Evolutionary conservation across 169 alveolate genomes (phyloP).

Genomic region (Babesia caballi): DNA sequence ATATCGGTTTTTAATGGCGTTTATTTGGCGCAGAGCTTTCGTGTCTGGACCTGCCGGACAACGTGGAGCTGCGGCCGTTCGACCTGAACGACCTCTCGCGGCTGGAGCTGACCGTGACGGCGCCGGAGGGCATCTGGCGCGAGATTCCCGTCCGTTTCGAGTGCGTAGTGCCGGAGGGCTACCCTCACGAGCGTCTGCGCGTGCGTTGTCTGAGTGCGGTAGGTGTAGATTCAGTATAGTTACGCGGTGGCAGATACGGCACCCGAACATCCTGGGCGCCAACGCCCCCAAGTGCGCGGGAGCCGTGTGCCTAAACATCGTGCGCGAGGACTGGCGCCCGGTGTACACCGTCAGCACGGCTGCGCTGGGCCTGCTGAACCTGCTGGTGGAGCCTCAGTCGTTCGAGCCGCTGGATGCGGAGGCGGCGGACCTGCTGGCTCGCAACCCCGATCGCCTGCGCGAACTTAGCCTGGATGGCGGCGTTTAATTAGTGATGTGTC

Average conservation of each 20-base stretch:
- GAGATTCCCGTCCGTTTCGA: slow-evolving; percentile 28
- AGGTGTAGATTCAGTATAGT: background rate
- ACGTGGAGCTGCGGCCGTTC: slow-evolving; percentile 34
- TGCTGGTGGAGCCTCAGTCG: slow-evolving; percentile 62
- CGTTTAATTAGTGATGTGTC: background rate
- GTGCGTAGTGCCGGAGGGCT: slow-evolving; percentile 36
- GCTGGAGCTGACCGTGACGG: slow-evolving; percentile 27
- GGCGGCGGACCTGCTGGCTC: slow-evolving; percentile 23
- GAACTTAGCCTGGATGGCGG: background rate
- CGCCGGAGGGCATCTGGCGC: slow-evolving; percentile 52
- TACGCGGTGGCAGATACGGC: slow-evolving; percentile 13
- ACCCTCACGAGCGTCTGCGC: slow-evolving; percentile 53
- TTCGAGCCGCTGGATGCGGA: slow-evolving; percentile 53
- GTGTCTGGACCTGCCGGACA: slow-evolving; percentile 35
- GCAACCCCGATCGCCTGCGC: slow-evolving; percentile 32
- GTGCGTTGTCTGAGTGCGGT: slow-evolving; percentile 37
- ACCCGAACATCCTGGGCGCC: slow-evolving; percentile 54
- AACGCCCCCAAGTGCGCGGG: slow-evolving; percentile 73
- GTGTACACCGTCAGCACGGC: slow-evolving; percentile 81
- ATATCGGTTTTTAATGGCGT: background rate
- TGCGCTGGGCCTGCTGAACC: slow-evolving; percentile 83
- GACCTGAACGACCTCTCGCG: slow-evolving; percentile 47
- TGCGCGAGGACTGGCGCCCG: slow-evolving; percentile 92
- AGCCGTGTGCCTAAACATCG: slow-evolving; percentile 87
- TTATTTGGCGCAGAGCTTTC: slow-evolving; percentile 18